Evolutionary conservation across 495 filamentous ascomycete genomes (phyloP).

Genomic region (Penicillium egyptiacum): DNA sequence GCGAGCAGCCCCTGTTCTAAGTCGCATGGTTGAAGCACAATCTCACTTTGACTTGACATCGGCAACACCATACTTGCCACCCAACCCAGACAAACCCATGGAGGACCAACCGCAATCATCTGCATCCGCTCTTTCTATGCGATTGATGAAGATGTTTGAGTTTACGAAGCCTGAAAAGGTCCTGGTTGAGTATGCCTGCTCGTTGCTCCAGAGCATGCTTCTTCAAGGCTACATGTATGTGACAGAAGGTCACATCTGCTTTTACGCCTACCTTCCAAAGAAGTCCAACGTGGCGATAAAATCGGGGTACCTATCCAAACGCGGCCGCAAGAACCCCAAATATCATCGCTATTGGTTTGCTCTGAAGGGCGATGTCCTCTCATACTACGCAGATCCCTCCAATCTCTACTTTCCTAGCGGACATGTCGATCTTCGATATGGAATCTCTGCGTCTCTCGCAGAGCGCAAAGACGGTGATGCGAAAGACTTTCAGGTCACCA

Average conservation of each 20-base stretch:
- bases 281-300: slow-evolving; percentile 79
- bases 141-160: slow-evolving; percentile 84
- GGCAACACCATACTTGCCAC: slow-evolving; percentile 23
- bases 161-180: slow-evolving; percentile 84
- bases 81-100: slow-evolving; percentile 20
- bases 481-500: slow-evolving; percentile 75
- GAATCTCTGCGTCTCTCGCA: slow-evolving; percentile 73
- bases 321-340: slow-evolving; percentile 82
- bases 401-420: slow-evolving; percentile 91
- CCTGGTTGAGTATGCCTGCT: slow-evolving; percentile 89
- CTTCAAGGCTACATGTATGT: slow-evolving; percentile 97
- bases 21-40: slow-evolving; percentile 79
- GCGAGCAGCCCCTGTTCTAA: slow-evolving; percentile 69
- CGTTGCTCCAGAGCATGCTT: slow-evolving; percentile 87
- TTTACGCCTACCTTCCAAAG: slow-evolving; percentile 94
- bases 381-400: slow-evolving; percentile 84
- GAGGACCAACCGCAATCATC: slow-evolving; percentile 27
- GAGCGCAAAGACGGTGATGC: slow-evolving; percentile 62
- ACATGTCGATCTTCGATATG: slow-evolving; percentile 89
- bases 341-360: slow-evolving; percentile 96
- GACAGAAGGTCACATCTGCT: slow-evolving; percentile 89
- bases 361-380: slow-evolving; percentile 90
- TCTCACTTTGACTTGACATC: slow-evolving; percentile 55
- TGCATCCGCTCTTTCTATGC: slow-evolving; percentile 57
- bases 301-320: slow-evolving; percentile 86